These are phyloP conservation scores for Hortiboletus campestris DNA, from an alignment of 768 basidiomycete species.

Conservation along the genomic window DNA sequence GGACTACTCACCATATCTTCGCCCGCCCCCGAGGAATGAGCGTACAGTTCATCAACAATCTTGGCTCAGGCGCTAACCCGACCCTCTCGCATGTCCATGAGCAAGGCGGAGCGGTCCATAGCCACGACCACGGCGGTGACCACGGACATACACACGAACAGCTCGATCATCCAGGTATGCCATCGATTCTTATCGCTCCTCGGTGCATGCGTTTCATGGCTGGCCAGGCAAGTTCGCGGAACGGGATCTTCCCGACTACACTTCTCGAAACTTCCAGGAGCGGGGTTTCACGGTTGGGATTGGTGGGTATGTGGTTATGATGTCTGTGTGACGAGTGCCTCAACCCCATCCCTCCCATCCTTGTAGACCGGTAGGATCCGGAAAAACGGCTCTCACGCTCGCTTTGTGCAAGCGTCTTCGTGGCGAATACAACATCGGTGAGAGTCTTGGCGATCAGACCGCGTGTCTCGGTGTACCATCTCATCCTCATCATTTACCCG, in stretches of 20 bases:
- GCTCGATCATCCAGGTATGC: conserved; percentile 80
- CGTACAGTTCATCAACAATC: conserved; percentile 75
- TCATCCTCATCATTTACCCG: conserved; percentile 12
- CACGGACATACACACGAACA: conserved; percentile 97
- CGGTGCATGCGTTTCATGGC: not conserved
- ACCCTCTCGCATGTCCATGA: conserved; percentile 53
- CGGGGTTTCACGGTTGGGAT: conserved; percentile 98
- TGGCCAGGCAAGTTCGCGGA: conserved; percentile 83
- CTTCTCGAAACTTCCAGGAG: conserved; percentile 81
- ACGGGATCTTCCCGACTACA: conserved; percentile 88
- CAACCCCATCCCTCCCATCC: not conserved
- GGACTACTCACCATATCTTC: too few species aligned
- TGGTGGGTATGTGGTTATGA: conserved; percentile 69
- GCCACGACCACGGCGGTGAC: conserved; percentile 63
- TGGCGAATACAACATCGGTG: conserved; percentile 88
- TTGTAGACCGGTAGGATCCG: conserved; percentile 90
- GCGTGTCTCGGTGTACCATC: not conserved
- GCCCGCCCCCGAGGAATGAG: conserved; percentile 40
- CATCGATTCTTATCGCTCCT: not conserved
- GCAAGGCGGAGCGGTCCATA: conserved; percentile 35
- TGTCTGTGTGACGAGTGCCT: not conserved
- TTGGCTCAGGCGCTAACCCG: conserved; percentile 39
- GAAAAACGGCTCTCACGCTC: conserved; percentile 93
- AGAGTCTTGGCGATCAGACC: conserved; percentile 18
- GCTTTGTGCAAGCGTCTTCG: conserved; percentile 83